Conservation (phyloP, 2,329 filamentous ascomycete genomes). For the Verticillium nubilum region DNA sequence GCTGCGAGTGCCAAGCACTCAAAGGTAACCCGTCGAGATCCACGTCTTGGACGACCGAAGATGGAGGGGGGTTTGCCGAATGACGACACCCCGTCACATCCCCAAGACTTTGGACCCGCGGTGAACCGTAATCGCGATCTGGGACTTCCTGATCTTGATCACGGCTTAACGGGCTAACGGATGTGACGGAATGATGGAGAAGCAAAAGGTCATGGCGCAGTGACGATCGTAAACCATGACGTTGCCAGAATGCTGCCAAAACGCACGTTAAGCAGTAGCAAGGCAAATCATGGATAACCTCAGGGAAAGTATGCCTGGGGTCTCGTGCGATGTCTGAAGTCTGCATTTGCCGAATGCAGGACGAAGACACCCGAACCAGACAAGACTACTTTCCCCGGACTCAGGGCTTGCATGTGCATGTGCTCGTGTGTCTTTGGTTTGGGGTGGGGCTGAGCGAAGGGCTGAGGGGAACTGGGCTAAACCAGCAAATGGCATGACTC, state of each 20-base stretch:
- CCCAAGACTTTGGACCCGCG: not conserved
- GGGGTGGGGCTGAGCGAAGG: not conserved
- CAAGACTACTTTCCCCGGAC: not conserved
- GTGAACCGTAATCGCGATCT: not conserved
- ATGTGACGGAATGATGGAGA: not conserved
- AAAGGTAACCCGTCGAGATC: not conserved
- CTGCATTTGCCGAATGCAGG: not conserved
- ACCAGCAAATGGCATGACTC: conserved; percentile 3
- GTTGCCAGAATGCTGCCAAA: not conserved
- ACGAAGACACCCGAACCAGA: not conserved
- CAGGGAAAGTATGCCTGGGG: not conserved
- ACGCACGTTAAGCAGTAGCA: not conserved
- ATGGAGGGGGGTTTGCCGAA: not conserved
- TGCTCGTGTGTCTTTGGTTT: not conserved
- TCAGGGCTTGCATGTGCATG: not conserved
- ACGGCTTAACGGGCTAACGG: not conserved
- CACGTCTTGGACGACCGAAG: not conserved
- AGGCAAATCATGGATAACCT: not conserved
- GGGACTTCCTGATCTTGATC: not conserved
- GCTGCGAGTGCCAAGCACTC: not conserved
- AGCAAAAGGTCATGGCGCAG: not conserved
- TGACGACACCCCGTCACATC: not conserved
- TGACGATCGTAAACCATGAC: not conserved
- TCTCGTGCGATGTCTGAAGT: not conserved
- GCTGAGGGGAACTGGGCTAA: not conserved